Base-by-base conservation (phyloP, 148 eudicot species). In the Oxyria digyna region DNA sequence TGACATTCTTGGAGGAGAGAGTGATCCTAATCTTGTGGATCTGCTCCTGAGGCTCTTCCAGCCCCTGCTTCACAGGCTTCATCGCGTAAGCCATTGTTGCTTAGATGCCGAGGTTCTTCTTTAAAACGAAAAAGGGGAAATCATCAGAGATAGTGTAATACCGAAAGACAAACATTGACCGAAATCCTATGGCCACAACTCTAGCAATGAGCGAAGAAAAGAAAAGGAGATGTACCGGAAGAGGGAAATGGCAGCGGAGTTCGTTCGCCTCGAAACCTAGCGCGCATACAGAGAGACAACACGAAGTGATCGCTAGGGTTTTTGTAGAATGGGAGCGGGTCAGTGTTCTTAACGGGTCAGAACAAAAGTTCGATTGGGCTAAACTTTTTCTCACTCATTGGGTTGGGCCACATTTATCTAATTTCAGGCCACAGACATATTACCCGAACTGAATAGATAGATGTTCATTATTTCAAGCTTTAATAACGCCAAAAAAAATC, bases 1-100 rank as follows among this genome's bases (percentile, higher is more conserved):
- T 89, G 10, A 89, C 95, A 65, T 85, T 81, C 79, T 93, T 93
- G 20, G 98, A 93, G 23, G 98, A 89, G 41, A 93, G 92, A 31
- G 95, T 93, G 80, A 93, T 89, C 57, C 98, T 82, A 71, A 93
- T 93, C 85, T 85, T 89, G 81, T 93, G 91, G 68, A 82, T 74
- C 76, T 80, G 83, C 71, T 93, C 98, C 33, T 70, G 83, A 4
- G 95, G 33, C 40, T 87, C 96, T 77, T 93, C 98, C 59, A 87
- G 14, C 54, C 98, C 98, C 0, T 77, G 82, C 84, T 89, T 93
- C 4, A 83, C 67, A 9, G 90, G 75, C 76, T 87, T 90, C 89
- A 85, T 79, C 73, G 87, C 85, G 72, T 81, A 84, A 74, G 93
- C 93, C 91, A 85, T 85, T 54, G 38, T 76, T 75, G 13, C 67